Evolutionary conservation across 2,329 filamentous ascomycete species (phyloP).

Genomic region (Pseudogymnoascus sp.): DNA sequence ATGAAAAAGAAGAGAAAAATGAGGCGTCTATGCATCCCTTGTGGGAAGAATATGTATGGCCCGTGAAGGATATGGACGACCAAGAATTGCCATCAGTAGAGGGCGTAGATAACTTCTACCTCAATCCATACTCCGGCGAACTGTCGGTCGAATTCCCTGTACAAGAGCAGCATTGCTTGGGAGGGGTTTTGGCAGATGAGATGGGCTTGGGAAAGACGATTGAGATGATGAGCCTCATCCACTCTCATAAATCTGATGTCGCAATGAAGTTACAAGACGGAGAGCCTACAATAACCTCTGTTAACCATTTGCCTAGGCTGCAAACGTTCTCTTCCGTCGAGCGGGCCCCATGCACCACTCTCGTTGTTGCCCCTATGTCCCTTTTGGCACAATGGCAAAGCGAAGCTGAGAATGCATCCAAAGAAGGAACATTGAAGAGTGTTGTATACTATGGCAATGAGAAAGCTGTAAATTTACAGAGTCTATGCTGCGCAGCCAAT

Average conservation of each 20-base stretch:
- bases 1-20: constrained; percentile 58
- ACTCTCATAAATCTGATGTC: constrained; percentile 64
- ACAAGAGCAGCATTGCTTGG: constrained; percentile 90
- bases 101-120: constrained; percentile 71
- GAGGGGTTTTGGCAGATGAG: constrained; percentile 88
- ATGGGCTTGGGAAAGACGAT: constrained; percentile 99
- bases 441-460: constrained; percentile 90
- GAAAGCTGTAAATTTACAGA: constrained; percentile 70
- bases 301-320: constrained; percentile 57
- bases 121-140: constrained; percentile 95
- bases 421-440: constrained; percentile 70
- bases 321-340: constrained; percentile 52
- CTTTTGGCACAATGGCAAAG: constrained; percentile 95
- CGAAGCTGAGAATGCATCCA: constrained; percentile 85
- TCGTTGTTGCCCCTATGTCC: constrained; percentile 96
- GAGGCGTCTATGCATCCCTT: constrained; percentile 88
- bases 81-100: constrained; percentile 60
- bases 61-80: constrained; percentile 78
- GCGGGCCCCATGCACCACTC: constrained; percentile 75
- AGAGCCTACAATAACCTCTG: constrained; percentile 29
- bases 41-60: constrained; percentile 95
- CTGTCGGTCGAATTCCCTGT: constrained; percentile 83
- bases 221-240: constrained; percentile 91
- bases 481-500: constrained; percentile 69
- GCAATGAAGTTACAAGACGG: constrained; percentile 33